Percentiles rank a stretch among this genome's conserved stretches.
Conservation (phyloP, 1,139 yeast species). For the Candida dubliniensis region DNA sequence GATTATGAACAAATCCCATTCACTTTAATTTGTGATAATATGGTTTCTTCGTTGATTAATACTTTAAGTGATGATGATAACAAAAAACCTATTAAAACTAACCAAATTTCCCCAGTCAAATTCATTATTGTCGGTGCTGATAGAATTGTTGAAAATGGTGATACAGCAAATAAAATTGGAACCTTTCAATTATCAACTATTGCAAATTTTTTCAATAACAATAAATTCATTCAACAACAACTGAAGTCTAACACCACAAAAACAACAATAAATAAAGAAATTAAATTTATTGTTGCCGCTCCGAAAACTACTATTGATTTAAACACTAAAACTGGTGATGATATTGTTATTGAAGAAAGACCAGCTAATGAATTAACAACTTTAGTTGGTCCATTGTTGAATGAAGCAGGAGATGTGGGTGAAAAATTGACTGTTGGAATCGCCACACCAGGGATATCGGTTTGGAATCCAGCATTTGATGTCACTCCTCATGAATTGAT, state of each 20-base stretch:
- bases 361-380: slow-evolving; percentile 77
- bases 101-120: slow-evolving; percentile 57
- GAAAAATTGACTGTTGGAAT: slow-evolving; percentile 63
- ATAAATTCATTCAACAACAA: slow-evolving; percentile 19
- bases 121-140: slow-evolving; percentile 98
- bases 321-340: slow-evolving; percentile 63
- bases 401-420: slow-evolving; percentile 30
- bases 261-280: slow-evolving; percentile 22
- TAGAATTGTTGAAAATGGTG: slow-evolving; percentile 88
- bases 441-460: slow-evolving; percentile 82
- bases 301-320: slow-evolving; percentile 88
- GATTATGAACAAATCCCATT: slow-evolving; percentile 85
- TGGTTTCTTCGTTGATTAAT: slow-evolving; percentile 75
- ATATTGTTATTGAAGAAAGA: slow-evolving; percentile 83
- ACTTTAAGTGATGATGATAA: slow-evolving; percentile 24
- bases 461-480: slow-evolving; percentile 97
- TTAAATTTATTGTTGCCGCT: slow-evolving; percentile 90
- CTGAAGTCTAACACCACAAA: slow-evolving; percentile 20
- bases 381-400: slow-evolving; percentile 62
- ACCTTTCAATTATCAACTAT: slow-evolving; percentile 84
- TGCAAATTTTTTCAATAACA: slow-evolving; percentile 40
- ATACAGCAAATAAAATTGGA: slow-evolving; percentile 96
- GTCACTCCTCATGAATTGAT: slow-evolving; percentile 82
- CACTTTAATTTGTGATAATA: slow-evolving; percentile 85
- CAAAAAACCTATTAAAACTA: neutral